Evolutionary conservation across 164 flowering plant species (phyloP), one percentile per base, ranked within the genome.

Genomic region (Aristolochia fimbriata): DNA sequence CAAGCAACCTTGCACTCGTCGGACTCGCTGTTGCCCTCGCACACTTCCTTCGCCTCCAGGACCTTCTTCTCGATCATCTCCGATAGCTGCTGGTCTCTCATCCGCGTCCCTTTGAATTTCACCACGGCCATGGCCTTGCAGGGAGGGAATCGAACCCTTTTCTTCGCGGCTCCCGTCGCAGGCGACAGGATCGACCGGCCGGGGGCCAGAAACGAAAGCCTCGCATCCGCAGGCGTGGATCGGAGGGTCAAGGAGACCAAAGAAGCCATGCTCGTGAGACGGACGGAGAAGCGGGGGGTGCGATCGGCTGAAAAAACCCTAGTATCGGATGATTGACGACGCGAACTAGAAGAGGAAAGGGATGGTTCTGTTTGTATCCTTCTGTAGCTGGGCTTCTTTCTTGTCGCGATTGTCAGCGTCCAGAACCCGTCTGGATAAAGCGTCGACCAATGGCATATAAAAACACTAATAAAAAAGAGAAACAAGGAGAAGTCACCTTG

Each of bases 1-100:
- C 89, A 83, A 19, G 96, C 96, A 21, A 87, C 91, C 70, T 74
- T 85, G 70, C 91, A 85, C 75, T 81, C 91, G 56, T 71, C 86
- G 1, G 87, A 74, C 0, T 16, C 64, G 58, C 54, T 55, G 64
- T 87, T 71, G 15, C 80, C 87, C 48, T 72, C 78, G 74, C 96
- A 87, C 21, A 76, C 86, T 59, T 85, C 71, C 68, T 67, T 77
- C 27, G 91, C 96, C 69, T 88, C 91, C 59, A 15, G 33, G 46
- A 88, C 81, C 66, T 83, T 85, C 82, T 78, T 68, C 83, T 88
- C 91, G 48, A 85, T 88, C 89, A 87, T 74, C 77, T 83, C 89
- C 62, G 81, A 48, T 72, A 88, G 80, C 1, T 70, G 64, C 74
- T 78, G 59, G 74, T 88, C 96, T 51, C 83, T 79, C 84, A 70